phyloP scores from a whole-genome alignment of 139 green algal genomes.

The Chlamydomonas schloesseri region DNA sequence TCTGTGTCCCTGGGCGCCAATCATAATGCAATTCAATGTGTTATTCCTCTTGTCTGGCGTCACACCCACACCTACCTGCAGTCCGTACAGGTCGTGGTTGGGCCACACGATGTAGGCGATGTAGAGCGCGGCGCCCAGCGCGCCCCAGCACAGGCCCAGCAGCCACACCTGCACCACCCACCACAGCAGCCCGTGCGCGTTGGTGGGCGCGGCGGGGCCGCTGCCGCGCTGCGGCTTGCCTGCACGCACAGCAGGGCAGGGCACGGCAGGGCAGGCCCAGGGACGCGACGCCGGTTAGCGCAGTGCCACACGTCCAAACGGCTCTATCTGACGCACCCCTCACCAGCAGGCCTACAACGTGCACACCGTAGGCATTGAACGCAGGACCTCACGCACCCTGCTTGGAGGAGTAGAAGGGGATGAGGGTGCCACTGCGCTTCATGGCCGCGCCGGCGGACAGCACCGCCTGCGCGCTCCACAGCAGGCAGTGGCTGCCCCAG shows the following conservation, averaged over 20 bases:
- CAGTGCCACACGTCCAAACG: too few relatives aligned
- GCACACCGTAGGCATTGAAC: too few relatives aligned
- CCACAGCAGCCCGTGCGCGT: background rate
- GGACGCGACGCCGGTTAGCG: too few relatives aligned
- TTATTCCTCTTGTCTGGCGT: too few relatives aligned
- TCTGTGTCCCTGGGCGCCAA: background rate
- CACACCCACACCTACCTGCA: background rate
- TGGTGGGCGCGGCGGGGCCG: slow-evolving; percentile 4
- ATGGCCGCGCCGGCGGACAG: background rate
- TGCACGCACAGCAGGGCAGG: background rate
- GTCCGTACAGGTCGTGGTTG: slow-evolving; percentile 7
- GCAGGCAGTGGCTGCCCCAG: slow-evolving; percentile 31
- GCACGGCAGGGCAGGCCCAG: too few relatives aligned
- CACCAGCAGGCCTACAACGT: too few relatives aligned
- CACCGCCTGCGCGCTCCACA: slow-evolving; percentile 24
- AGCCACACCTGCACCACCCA: background rate
- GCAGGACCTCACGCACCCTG: background rate
- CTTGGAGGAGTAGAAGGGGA: background rate
- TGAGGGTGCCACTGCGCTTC: background rate
- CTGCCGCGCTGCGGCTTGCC: background rate
- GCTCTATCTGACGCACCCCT: too few relatives aligned
- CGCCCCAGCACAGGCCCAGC: slow-evolving; percentile 2
- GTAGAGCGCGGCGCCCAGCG: slow-evolving; percentile 1
- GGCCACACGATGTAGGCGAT: slow-evolving; percentile 29
- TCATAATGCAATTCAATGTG: background rate